These are phyloP conservation scores for Retiboletus flavoniger DNA, from an alignment of 1,284 basidiomycete species.

Conservation along the genomic window DNA sequence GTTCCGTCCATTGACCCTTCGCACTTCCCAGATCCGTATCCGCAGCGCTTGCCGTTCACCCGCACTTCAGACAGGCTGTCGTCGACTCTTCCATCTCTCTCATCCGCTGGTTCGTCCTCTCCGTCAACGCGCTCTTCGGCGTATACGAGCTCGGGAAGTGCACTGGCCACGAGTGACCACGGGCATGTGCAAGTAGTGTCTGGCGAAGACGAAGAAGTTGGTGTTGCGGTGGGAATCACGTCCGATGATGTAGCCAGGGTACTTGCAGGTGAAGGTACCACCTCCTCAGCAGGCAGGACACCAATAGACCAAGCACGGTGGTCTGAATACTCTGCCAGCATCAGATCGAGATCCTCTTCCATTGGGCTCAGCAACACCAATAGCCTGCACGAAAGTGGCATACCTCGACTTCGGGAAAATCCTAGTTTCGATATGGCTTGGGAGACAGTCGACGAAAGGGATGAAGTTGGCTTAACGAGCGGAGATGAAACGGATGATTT, in stretches of 20 bases:
- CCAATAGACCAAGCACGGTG: slow-evolving; percentile 61
- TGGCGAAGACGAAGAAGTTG: slow-evolving; percentile 54
- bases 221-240: slow-evolving; percentile 54
- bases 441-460: slow-evolving; percentile 70
- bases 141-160: slow-evolving; percentile 67
- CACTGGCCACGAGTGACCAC: slow-evolving; percentile 56
- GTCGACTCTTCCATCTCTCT: slow-evolving; percentile 55
- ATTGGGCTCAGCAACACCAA: slow-evolving; percentile 49
- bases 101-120: slow-evolving; percentile 65
- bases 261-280: slow-evolving; percentile 49
- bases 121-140: slow-evolving; percentile 74
- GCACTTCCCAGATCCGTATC: slow-evolving; percentile 55
- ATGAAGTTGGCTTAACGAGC: slow-evolving; percentile 63
- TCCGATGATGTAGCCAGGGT: slow-evolving; percentile 63
- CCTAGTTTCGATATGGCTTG: slow-evolving; percentile 72
- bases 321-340: slow-evolving; percentile 64
- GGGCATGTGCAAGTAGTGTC: slow-evolving; percentile 63
- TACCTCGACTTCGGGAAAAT: slow-evolving; percentile 54
- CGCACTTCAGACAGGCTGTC: slow-evolving; percentile 39
- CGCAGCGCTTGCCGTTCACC: slow-evolving; percentile 32
- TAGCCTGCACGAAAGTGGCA: slow-evolving; percentile 43
- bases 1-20: slow-evolving; percentile 54
- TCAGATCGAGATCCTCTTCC: slow-evolving; percentile 68
- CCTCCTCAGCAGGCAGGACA: slow-evolving; percentile 42
- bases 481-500: slow-evolving; percentile 76